Evolutionary conservation across 1,284 basidiomycete species (phyloP).

Genomic region (Ustilago bromivora): DNA sequence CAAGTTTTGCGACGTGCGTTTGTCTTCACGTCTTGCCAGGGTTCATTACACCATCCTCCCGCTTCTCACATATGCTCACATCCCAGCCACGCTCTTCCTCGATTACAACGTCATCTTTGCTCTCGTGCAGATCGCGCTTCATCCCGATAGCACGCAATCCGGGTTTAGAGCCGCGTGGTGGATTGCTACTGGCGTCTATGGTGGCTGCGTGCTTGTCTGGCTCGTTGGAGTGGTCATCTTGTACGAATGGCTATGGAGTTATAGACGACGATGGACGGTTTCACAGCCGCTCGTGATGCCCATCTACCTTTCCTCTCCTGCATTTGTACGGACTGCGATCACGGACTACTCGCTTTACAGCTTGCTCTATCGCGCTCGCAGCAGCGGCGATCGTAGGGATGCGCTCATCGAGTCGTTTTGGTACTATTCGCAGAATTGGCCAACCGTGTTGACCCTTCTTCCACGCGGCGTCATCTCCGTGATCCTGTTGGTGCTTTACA

Average conservation of each 20-base stretch:
- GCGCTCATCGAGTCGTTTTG: conserved; percentile 52
- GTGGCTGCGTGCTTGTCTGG: conserved; percentile 38
- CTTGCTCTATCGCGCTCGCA: conserved; percentile 48
- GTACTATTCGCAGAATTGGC: conserved; percentile 61
- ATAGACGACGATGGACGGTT: conserved; percentile 32
- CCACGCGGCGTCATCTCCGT: conserved; percentile 52
- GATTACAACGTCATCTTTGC: conserved; percentile 67
- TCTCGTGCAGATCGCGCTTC: conserved; percentile 60
- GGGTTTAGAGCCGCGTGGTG: conserved; percentile 48
- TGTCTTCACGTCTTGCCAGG: conserved; percentile 27
- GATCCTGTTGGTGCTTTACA: conserved; percentile 43
- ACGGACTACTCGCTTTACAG: conserved; percentile 54
- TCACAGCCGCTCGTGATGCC: conserved; percentile 42
- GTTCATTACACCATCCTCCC: conserved; percentile 51
- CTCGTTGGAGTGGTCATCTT: conserved; percentile 49
- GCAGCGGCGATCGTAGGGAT: conserved; percentile 28
- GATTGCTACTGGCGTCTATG: conserved; percentile 52
- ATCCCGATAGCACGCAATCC: conserved; percentile 34
- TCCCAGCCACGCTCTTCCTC: conserved; percentile 67
- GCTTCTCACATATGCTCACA: conserved; percentile 49
- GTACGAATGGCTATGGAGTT: conserved; percentile 45
- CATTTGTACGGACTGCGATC: conserved; percentile 44
- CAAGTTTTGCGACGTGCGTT: conserved; percentile 18
- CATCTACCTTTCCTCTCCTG: conserved; percentile 51
- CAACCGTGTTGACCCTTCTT: conserved; percentile 51